Evolutionary conservation across 257 asterid genomes (phyloP).

Genomic region (Sherardia arvensis): DNA sequence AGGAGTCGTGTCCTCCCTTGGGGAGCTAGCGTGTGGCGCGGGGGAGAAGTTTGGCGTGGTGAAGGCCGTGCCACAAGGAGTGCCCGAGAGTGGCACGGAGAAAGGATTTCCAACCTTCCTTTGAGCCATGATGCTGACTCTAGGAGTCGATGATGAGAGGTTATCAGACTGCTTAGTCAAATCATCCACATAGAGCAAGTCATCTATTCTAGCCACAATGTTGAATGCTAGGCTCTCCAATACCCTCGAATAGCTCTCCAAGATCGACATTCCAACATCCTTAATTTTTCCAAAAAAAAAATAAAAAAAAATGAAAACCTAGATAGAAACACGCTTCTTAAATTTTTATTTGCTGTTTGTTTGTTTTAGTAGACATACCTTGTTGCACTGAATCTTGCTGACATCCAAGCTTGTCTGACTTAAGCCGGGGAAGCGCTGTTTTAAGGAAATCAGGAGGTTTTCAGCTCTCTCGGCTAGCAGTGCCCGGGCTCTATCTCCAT

Average conservation of each 20-base stretch:
- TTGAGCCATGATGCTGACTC: conserved; percentile 30
- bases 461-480: conserved; percentile 76
- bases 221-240: conserved; percentile 86
- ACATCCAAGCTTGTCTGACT: conserved; percentile 73
- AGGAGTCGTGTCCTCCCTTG: conserved; percentile 58
- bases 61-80: conserved; percentile 52
- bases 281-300: conserved; percentile 12
- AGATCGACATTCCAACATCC: conserved; percentile 87
- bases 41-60: conserved; percentile 62
- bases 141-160: conserved; percentile 32
- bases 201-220: conserved; percentile 72
- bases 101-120: conserved; percentile 42
- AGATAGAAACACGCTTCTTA: neutral
- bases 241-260: conserved; percentile 97
- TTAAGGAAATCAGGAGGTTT: conserved; percentile 54
- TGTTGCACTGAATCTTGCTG: conserved; percentile 80
- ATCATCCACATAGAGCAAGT: conserved; percentile 74
- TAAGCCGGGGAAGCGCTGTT: conserved; percentile 69
- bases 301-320: neutral
- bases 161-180: conserved; percentile 50
- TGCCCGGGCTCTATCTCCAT: conserved; percentile 64
- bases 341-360: neutral
- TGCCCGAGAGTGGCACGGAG: conserved; percentile 53
- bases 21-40: conserved; percentile 37
- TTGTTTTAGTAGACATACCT: conserved; percentile 30